Percentiles rank a stretch among this genome's conserved stretches.
Evolutionary conservation across 257 asterid genomes (phyloP).

Genomic region (Petunia axillaris): DNA sequence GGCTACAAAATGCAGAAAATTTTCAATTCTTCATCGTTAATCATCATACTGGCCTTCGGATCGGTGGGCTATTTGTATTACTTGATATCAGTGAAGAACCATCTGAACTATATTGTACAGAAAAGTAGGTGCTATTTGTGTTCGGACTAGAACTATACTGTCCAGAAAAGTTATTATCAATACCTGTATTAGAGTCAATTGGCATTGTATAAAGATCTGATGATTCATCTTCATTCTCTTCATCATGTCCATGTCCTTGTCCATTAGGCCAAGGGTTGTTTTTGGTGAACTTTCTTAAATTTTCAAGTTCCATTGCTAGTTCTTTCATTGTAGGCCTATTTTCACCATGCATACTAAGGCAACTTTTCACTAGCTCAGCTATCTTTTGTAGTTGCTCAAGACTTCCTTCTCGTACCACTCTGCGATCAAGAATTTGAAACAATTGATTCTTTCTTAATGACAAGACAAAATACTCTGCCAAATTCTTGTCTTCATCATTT

Average conservation of each 20-base stretch:
- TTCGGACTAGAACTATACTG: no score
- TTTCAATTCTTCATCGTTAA: no score
- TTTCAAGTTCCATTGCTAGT: constrained; percentile 52
- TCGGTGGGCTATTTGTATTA: no score
- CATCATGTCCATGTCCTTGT: not conserved
- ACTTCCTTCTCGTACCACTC: constrained; percentile 45
- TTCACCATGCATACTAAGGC: constrained; percentile 42
- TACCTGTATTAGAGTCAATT: not conserved
- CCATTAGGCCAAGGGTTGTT: constrained; percentile 18
- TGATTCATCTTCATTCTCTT: constrained; percentile 30
- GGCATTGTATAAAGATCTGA: not conserved
- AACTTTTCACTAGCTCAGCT: constrained; percentile 54
- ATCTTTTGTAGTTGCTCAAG: constrained; percentile 38
- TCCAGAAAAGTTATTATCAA: no score
- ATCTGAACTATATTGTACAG: no score
- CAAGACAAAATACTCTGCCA: no score
- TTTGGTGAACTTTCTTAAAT: constrained; percentile 15
- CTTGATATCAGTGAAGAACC: no score
- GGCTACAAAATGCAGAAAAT: no score
- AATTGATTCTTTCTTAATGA: no score
- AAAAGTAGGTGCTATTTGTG: not conserved
- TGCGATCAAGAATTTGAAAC: not conserved
- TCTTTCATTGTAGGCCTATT: constrained; percentile 64
- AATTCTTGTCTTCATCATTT: constrained; percentile 27
- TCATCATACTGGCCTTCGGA: no score